phyloP scores from a whole-genome alignment of 805 yeast species.

The Yamadazyma insecticola region DNA sequence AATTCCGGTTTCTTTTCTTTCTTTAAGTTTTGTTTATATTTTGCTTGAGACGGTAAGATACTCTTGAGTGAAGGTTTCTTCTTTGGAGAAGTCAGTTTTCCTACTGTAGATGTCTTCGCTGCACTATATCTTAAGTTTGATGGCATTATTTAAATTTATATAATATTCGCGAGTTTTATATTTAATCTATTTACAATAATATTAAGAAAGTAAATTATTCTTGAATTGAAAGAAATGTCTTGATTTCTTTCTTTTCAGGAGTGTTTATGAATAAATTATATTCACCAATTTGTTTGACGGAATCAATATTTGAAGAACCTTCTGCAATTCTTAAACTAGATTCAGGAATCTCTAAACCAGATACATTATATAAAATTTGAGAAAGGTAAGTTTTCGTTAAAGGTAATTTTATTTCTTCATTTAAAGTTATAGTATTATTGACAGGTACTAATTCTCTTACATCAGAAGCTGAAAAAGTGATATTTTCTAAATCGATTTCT shows the following conservation, averaged over 20 bases:
- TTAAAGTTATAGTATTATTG: constrained; percentile 14
- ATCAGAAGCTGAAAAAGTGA: constrained; percentile 25
- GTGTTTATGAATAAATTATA: constrained; percentile 24
- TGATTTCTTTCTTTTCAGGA: constrained; percentile 19
- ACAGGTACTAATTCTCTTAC: constrained; percentile 27
- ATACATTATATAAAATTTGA: constrained; percentile 18
- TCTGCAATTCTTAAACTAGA: constrained; percentile 15
- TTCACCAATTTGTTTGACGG: constrained; percentile 20
- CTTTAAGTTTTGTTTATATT: constrained; percentile 14
- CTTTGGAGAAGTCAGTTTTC: constrained; percentile 18
- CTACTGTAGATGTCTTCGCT: constrained; percentile 34
- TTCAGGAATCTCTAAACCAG: constrained; percentile 29
- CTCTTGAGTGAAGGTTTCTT: constrained; percentile 22
- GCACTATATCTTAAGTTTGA: constrained; percentile 31
- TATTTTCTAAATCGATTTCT: constrained; percentile 6
- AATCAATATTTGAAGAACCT: constrained; percentile 3
- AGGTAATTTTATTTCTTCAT: constrained; percentile 18
- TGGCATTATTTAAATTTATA: constrained; percentile 9
- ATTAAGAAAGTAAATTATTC: background rate
- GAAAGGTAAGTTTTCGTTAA: constrained; percentile 22
- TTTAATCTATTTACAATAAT: background rate
- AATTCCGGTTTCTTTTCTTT: background rate
- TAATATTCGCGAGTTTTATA: constrained; percentile 4
- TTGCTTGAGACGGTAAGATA: constrained; percentile 21
- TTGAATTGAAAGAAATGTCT: constrained; percentile 3